These are phyloP conservation scores for Cerioporus squamosus DNA, from an alignment of 1,284 basidiomycete genomes.

Conservation along the genomic window DNA sequence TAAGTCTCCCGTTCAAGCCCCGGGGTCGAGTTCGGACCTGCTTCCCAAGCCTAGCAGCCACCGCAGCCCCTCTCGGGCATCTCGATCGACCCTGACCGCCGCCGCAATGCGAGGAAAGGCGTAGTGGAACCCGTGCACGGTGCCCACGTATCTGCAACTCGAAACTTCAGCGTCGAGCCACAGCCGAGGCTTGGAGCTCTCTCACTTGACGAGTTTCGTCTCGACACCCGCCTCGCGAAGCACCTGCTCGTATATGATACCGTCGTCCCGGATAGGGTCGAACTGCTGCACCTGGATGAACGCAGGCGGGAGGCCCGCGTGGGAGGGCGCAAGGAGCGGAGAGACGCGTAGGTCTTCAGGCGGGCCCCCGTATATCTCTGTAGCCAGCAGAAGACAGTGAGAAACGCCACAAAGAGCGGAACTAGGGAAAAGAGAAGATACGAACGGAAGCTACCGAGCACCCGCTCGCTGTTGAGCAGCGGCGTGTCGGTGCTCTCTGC, in stretches of 20 bases:
- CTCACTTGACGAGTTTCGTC: constrained; percentile 18
- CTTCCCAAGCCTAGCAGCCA: constrained; percentile 12
- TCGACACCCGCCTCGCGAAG: constrained; percentile 25
- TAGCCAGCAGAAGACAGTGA: neutral
- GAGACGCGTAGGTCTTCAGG: constrained; percentile 21
- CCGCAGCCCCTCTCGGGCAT: neutral
- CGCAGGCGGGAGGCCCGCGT: constrained; percentile 22
- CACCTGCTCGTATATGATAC: constrained; percentile 25
- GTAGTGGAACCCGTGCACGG: constrained; percentile 11
- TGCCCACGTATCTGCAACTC: constrained; percentile 13
- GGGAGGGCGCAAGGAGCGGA: constrained; percentile 21
- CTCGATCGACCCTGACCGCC: neutral
- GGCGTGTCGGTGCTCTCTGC: neutral
- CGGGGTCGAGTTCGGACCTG: no score
- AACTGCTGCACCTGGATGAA: constrained; percentile 26
- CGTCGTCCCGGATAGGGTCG: constrained; percentile 31
- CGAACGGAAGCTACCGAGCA: neutral
- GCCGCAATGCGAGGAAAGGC: neutral
- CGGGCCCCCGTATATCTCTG: constrained; percentile 5
- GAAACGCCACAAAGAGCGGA: neutral
- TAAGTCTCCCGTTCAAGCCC: no score
- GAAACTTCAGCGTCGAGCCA: neutral
- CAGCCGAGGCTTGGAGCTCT: no score
- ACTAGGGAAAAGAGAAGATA: neutral
- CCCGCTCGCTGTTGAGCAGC: neutral